phyloP scores from a whole-genome alignment of 2,329 filamentous ascomycete species.

The Pseudocercospora fijiensis region DNA sequence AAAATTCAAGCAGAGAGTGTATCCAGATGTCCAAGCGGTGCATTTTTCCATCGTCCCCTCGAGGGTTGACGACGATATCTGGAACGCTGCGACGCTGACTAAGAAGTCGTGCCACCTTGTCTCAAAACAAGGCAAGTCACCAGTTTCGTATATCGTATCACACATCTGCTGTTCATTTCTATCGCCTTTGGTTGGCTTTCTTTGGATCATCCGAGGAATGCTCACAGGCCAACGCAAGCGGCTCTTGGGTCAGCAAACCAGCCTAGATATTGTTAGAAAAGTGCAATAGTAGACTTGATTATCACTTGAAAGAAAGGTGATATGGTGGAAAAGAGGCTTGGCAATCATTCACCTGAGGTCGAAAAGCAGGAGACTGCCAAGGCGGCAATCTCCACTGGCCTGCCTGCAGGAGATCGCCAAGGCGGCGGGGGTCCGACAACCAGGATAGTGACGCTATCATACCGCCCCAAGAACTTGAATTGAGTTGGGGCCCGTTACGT shows the following conservation, averaged over 20 bases:
- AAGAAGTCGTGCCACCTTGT: background rate
- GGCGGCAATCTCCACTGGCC: constrained; percentile 3
- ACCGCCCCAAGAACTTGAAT: background rate
- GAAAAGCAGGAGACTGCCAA: background rate
- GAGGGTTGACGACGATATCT: no score
- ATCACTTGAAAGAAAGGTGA: background rate
- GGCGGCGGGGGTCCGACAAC: constrained; percentile 3
- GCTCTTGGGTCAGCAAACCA: background rate
- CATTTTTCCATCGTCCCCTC: no score
- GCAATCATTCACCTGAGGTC: background rate
- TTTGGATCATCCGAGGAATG: background rate
- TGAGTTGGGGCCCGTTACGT: background rate
- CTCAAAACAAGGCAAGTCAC: background rate
- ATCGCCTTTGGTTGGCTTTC: background rate
- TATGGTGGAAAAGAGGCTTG: background rate
- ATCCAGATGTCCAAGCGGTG: background rate
- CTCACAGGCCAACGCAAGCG: background rate
- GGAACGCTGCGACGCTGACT: no score
- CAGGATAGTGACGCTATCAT: background rate
- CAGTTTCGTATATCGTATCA: background rate
- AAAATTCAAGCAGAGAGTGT: background rate
- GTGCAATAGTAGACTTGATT: background rate
- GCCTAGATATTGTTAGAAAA: background rate
- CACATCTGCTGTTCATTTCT: background rate
- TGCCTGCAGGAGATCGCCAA: background rate